Evolutionary conservation across 768 basidiomycete species (phyloP), one percentile per base, ranked within the genome.

Genomic region (Kwoniella sp.): DNA sequence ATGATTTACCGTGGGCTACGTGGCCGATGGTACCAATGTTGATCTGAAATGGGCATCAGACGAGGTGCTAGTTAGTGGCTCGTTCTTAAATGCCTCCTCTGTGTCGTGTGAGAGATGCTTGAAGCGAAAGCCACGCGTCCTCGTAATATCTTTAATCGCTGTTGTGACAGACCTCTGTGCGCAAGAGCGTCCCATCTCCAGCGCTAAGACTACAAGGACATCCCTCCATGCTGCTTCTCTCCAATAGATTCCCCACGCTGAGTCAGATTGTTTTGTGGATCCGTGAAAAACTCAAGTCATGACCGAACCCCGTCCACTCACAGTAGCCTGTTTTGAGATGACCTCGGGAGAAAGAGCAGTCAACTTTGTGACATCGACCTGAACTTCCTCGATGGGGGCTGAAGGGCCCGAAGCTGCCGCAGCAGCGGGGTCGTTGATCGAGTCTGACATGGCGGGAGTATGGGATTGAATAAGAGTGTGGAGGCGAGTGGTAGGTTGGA

Each of bases 21-120:
- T 98, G 95, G 59, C 94, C 95, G 78, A 99, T 99, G 25, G 94
- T 99, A 71, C 92, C 94, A 57, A 65, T 65, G 57, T 65, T 65
- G 56, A 65, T 65, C 63, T 64, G 54, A 47, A 7, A 22, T 9
- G 53, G 2, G 5, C 28, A 50, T 2, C 13, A 23, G n/a, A n/a
- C n/a, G n/a, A n/a, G n/a, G n/a, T n/a, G n/a, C n/a, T n/a, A n/a
- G n/a, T n/a, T n/a, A n/a, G n/a, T n/a, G n/a, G n/a, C n/a, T n/a
- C n/a, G n/a, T n/a, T n/a, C n/a, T n/a, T n/a, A n/a, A n/a, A n/a
- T n/a, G n/a, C n/a, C n/a, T n/a, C n/a, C n/a, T n/a, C n/a, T n/a
- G n/a, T n/a, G n/a, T n/a, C n/a, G n/a, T n/a, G n/a, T n/a, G n/a
- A n/a, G n/a, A n/a, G n/a, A n/a, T n/a, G n/a, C n/a, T n/a, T n/a